These are phyloP conservation scores for Rhododendron williamsianum DNA, from an alignment of 148 eudicot genomes.

Conservation along the genomic window DNA sequence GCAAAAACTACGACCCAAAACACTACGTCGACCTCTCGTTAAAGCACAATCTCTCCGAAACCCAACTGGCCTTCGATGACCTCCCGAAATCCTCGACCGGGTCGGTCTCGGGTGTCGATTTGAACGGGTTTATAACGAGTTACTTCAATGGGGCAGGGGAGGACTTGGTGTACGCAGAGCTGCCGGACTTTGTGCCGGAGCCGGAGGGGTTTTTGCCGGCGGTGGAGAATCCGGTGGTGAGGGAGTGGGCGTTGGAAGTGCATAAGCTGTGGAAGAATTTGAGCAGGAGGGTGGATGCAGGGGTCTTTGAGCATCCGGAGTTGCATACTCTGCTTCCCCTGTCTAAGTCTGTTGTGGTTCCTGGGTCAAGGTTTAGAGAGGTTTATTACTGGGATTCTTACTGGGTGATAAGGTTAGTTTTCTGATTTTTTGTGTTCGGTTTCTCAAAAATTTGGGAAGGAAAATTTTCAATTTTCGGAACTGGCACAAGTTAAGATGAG, in stretches of 20 bases:
- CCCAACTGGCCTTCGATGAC: constrained; percentile 35
- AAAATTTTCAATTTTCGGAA: no score
- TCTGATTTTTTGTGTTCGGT: not conserved
- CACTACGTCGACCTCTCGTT: constrained; percentile 64
- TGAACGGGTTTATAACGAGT: constrained; percentile 33
- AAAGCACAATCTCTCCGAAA: constrained; percentile 35
- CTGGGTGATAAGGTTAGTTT: constrained; percentile 76
- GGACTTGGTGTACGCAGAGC: constrained; percentile 54
- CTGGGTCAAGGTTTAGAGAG: constrained; percentile 85
- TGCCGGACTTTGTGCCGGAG: constrained; percentile 56
- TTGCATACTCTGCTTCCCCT: constrained; percentile 63
- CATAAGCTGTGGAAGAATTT: constrained; percentile 79
- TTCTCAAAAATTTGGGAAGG: no score
- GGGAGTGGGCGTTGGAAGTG: constrained; percentile 52
- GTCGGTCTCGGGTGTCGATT: constrained; percentile 24
- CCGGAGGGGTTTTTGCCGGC: constrained; percentile 56
- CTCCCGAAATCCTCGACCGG: constrained; percentile 33
- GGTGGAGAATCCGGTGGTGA: constrained; percentile 51
- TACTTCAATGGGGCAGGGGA: constrained; percentile 52
- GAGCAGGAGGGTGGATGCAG: constrained; percentile 57
- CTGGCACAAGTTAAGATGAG: no score
- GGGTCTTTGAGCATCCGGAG: constrained; percentile 45
- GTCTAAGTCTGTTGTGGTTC: constrained; percentile 55
- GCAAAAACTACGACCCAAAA: constrained; percentile 61
- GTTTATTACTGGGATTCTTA: constrained; percentile 96